Conservation (phyloP, 2,329 filamentous ascomycete species). For the Fusarium tanahbumbuense region DNA sequence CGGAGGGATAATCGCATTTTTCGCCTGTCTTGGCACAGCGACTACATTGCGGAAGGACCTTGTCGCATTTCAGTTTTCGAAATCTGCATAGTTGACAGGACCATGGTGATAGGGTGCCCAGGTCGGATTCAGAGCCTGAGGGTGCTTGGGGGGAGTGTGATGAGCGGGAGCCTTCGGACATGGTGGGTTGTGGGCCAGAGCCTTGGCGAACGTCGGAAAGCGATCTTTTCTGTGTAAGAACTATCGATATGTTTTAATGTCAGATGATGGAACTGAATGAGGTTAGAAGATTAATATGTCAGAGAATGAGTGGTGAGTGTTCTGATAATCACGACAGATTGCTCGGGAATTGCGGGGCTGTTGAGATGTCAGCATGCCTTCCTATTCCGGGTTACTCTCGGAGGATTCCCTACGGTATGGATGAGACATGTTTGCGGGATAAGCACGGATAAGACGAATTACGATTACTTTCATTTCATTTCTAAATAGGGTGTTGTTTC, state of each 20-base stretch:
- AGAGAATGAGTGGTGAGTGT: not conserved
- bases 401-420: not conserved
- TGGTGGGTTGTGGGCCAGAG: not conserved
- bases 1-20: conserved; percentile 23
- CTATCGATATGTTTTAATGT: no score
- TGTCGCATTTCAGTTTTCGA: conserved; percentile 31
- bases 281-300: not conserved
- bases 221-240: no score
- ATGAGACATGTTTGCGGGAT: no score
- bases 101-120: conserved; percentile 11
- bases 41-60: conserved; percentile 3
- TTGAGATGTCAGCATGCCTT: not conserved
- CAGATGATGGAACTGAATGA: no score
- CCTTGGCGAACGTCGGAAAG: not conserved
- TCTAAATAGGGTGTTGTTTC: no score
- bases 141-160: conserved; percentile 23
- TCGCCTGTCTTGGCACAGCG: conserved; percentile 28
- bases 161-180: conserved; percentile 22
- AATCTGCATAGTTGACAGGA: conserved; percentile 27
- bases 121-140: conserved; percentile 21
- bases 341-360: not conserved
- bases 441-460: no score
- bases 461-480: no score
- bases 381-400: not conserved
- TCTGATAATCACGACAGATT: not conserved